These are phyloP conservation scores for Cynanchum wilfordii DNA, from an alignment of 257 asterid genomes.

Conservation along the genomic window DNA sequence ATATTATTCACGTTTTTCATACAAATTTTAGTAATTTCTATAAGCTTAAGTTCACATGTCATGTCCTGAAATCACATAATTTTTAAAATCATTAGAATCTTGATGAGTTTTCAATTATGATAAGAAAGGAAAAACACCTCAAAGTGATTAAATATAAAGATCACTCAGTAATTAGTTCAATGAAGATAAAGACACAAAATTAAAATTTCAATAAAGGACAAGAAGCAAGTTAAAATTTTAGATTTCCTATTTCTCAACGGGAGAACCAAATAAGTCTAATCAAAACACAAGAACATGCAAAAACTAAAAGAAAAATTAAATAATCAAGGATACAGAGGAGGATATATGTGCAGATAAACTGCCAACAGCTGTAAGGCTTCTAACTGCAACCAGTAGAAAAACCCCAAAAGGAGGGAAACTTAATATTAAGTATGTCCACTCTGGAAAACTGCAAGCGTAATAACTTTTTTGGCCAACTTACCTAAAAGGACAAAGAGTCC, in stretches of 20 bases:
- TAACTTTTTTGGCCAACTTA: slow-evolving; percentile 24
- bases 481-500: slow-evolving; percentile 28
- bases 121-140: not conserved
- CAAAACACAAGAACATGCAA: slow-evolving; percentile 7
- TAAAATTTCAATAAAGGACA: not conserved
- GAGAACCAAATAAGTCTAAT: not conserved
- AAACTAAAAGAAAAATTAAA: not conserved
- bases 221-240: not conserved
- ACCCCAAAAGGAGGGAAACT: slow-evolving; percentile 14
- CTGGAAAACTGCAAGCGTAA: slow-evolving; percentile 13
- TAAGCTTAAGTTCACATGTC: too few relatives aligned
- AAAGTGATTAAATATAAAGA: not conserved
- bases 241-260: not conserved
- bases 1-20: too few relatives aligned
- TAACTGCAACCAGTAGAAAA: slow-evolving; percentile 46
- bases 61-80: too few relatives aligned
- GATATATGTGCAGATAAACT: slow-evolving; percentile 61
- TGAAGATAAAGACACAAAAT: not conserved
- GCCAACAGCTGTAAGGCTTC: slow-evolving; percentile 48
- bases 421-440: slow-evolving; percentile 20
- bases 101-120: not conserved
- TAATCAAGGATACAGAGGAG: slow-evolving; percentile 74
- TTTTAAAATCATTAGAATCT: too few relatives aligned
- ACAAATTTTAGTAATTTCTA: too few relatives aligned
- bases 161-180: not conserved